Evolutionary conservation across 306 rosid genomes (phyloP), one percentile per base, ranked within the genome.

Genomic region (Mucuna pruriens): DNA sequence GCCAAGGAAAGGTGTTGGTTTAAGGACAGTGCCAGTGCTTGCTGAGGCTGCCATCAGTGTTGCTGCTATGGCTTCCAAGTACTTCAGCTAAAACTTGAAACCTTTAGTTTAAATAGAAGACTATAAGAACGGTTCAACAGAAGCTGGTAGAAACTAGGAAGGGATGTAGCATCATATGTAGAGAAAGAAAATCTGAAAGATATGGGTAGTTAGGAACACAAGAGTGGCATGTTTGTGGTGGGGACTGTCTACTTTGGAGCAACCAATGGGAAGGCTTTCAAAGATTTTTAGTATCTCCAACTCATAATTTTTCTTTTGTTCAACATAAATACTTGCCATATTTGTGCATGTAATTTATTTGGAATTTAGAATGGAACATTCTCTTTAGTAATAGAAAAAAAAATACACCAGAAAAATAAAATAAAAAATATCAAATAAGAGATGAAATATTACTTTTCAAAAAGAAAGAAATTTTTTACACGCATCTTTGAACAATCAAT

Each of bases 21-120:
- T 92, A 44, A 89, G 90, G 70, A 90, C 90, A 55, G 90, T 81
- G 90, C 91, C 86, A n/a, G 95, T 83, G 84, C 88, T 87, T 84
- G 92, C 90, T 36, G 93, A 77, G 73, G 98, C 91, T 62, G 98
- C 95, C 96, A 89, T 92, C 72, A 88, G 54, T 75, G 87, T 80
- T 74, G 86, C 31, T 39, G 91, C 81, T 91, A 85, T 87, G 88
- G 51, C 34, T 88, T 49, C 60, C 82, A 42, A 75, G 77, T 62
- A 13, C 62, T 44, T 45, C 61, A 31, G 48, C 17, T 71, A 36
- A 8, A 39, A 54, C n/a, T 16, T 71, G 69, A 12, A 39, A 64
- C 33, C 54, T 75, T 70, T 13, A 26, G 29, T 31, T 15, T 60
- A 60, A 6, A 13, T 60, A 60, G 67, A 29, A 60, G 66, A 60